Conservation (phyloP, 495 filamentous ascomycete species). For the Talaromyces wortmannii region DNA sequence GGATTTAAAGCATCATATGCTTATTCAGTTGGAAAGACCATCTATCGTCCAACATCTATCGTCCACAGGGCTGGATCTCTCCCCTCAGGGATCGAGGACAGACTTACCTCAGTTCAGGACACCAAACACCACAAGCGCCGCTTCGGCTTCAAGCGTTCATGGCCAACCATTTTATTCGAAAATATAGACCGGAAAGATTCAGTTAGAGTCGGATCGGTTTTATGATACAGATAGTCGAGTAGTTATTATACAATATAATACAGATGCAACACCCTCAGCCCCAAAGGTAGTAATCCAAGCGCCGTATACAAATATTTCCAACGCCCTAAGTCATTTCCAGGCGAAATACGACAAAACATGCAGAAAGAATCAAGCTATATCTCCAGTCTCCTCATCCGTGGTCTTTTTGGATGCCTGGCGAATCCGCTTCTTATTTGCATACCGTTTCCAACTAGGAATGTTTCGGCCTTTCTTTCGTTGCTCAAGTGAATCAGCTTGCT, state of each 20-base stretch:
- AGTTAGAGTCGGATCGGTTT: background rate
- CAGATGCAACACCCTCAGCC: slow-evolving; percentile 7
- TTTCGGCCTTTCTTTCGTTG: slow-evolving; percentile 30
- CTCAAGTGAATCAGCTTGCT: slow-evolving; percentile 13
- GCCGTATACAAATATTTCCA: slow-evolving; percentile 16
- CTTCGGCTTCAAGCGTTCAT: too few relatives aligned
- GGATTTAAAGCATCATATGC: too few relatives aligned
- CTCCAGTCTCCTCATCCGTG: background rate
- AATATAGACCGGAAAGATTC: too few relatives aligned
- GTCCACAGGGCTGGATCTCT: too few relatives aligned
- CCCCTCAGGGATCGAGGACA: too few relatives aligned
- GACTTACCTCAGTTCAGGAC: too few relatives aligned
- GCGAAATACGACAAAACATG: background rate
- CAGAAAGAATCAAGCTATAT: background rate
- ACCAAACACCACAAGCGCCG: too few relatives aligned
- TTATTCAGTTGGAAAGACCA: too few relatives aligned
- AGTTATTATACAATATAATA: slow-evolving; percentile 5
- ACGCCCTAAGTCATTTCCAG: too few relatives aligned
- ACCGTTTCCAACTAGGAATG: slow-evolving; percentile 41
- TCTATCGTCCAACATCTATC: too few relatives aligned
- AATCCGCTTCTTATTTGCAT: slow-evolving; percentile 34
- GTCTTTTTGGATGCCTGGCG: slow-evolving; percentile 32
- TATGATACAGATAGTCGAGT: slow-evolving; percentile 1
- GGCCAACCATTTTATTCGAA: too few relatives aligned
- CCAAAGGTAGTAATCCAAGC: slow-evolving; percentile 5